phyloP scores from a whole-genome alignment of 257 asterid genomes.

The Perilla frutescens region DNA sequence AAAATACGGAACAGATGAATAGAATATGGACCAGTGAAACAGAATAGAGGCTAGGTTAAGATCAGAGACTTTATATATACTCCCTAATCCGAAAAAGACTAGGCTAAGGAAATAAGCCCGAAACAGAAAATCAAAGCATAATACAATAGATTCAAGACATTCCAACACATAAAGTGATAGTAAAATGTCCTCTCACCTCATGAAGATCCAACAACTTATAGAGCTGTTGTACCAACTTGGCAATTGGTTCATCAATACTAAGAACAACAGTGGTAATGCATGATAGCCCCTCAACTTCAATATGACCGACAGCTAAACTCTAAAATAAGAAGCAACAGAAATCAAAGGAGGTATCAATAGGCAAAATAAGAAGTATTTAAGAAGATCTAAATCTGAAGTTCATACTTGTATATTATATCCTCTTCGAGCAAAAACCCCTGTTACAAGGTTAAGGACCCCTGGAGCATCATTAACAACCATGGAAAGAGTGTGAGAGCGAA shows the following conservation, averaged over 20 bases:
- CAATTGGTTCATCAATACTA: constrained; percentile 86
- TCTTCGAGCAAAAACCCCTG: constrained; percentile 95
- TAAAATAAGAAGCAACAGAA: constrained; percentile 39
- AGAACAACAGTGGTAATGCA: constrained; percentile 99
- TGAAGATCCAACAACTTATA: constrained; percentile 88
- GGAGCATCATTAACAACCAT: constrained; percentile 94
- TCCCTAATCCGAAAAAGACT: no score
- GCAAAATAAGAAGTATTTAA: constrained; percentile 17
- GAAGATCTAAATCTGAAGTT: constrained; percentile 24
- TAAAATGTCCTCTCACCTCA: constrained; percentile 68
- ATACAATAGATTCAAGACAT: no score
- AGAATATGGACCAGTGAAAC: no score
- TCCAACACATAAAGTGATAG: constrained; percentile 17
- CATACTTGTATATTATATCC: constrained; percentile 95
- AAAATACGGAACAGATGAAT: no score
- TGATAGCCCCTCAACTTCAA: constrained; percentile 92
- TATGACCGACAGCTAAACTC: constrained; percentile 99
- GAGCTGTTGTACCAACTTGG: constrained; percentile 86
- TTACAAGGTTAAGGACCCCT: constrained; percentile 93
- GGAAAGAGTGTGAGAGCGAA: constrained; percentile 93
- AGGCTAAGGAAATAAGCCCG: no score
- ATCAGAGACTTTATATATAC: no score
- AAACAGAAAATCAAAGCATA: no score
- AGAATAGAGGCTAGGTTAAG: no score
- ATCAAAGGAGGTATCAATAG: constrained; percentile 9